These are phyloP conservation scores for Typha latifolia DNA, from an alignment of 176 grass and related monocot species.

Conservation along the genomic window DNA sequence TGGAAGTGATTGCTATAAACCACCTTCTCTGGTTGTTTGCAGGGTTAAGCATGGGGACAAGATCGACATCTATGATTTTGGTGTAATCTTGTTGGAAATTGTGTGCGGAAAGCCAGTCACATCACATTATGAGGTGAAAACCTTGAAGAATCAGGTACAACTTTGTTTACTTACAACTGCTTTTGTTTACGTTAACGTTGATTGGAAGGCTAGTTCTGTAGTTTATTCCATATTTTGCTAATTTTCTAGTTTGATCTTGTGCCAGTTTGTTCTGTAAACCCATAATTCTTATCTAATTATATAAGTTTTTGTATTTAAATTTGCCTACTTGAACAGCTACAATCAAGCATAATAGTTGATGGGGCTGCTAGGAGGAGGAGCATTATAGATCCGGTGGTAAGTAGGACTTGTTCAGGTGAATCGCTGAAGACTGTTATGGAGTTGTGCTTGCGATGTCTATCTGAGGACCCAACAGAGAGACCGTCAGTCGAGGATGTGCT, in stretches of 20 bases:
- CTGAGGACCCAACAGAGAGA: slow-evolving; percentile 23
- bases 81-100: slow-evolving; percentile 79
- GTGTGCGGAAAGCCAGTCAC: slow-evolving; percentile 59
- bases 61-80: slow-evolving; percentile 78
- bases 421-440: slow-evolving; percentile 53
- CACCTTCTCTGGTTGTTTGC: slow-evolving; percentile 21
- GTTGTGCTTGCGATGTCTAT: slow-evolving; percentile 56
- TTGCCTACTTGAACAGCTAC: slow-evolving; percentile 25
- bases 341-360: slow-evolving; percentile 31
- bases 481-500: slow-evolving; percentile 72
- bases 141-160: slow-evolving; percentile 49
- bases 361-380: slow-evolving; percentile 38
- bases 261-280: no score
- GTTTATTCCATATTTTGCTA: no score
- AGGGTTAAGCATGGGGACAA: slow-evolving; percentile 41
- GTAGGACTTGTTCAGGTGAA: slow-evolving; percentile 54
- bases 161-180: neutral
- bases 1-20: no score
- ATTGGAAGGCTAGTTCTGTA: no score
- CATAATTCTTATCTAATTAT: no score
- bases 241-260: no score
- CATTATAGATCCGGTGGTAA: slow-evolving; percentile 42
- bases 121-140: slow-evolving; percentile 42
- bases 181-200: no score
- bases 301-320: no score